phyloP scores from a whole-genome alignment of 331 rosid species.

The Rosa hybrid region DNA sequence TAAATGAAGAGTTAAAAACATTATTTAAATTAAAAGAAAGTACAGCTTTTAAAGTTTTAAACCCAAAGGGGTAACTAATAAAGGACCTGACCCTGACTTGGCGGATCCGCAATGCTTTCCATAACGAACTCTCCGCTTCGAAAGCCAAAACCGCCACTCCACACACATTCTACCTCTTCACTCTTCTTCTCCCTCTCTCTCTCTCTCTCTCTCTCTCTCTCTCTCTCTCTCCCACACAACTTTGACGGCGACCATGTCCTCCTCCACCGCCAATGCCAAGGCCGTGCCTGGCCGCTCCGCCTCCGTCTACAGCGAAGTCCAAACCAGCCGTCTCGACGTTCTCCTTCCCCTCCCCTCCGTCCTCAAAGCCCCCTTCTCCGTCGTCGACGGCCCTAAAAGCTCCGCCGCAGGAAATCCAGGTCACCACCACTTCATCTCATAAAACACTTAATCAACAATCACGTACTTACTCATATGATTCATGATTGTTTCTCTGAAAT shows the following conservation, averaged over 20 bases:
- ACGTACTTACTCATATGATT: neutral
- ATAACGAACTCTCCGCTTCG: constrained; percentile 6
- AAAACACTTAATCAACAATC: neutral
- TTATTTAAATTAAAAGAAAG: too few species aligned
- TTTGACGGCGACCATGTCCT: constrained; percentile 2
- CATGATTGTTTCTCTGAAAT: neutral
- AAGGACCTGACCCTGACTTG: constrained; percentile 1
- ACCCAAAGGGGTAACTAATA: neutral
- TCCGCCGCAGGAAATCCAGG: constrained; percentile 27
- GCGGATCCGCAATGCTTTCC: neutral
- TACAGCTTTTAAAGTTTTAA: neutral
- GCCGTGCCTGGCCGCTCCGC: constrained; percentile 14
- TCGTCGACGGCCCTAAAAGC: constrained; percentile 29
- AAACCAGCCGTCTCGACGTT: constrained; percentile 23
- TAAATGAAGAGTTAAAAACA: too few species aligned
- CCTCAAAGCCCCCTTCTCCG: constrained; percentile 20
- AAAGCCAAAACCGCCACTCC: constrained; percentile 1
- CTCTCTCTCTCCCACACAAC: neutral
- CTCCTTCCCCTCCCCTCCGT: constrained; percentile 24
- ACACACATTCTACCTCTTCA: neutral
- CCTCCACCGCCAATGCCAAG: neutral
- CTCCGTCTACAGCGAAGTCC: constrained; percentile 27
- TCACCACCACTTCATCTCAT: neutral
- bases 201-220: neutral
- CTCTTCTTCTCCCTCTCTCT: too few species aligned